Evolutionary conservation across 306 rosid genomes (phyloP).

Genomic region (Quercus robur): DNA sequence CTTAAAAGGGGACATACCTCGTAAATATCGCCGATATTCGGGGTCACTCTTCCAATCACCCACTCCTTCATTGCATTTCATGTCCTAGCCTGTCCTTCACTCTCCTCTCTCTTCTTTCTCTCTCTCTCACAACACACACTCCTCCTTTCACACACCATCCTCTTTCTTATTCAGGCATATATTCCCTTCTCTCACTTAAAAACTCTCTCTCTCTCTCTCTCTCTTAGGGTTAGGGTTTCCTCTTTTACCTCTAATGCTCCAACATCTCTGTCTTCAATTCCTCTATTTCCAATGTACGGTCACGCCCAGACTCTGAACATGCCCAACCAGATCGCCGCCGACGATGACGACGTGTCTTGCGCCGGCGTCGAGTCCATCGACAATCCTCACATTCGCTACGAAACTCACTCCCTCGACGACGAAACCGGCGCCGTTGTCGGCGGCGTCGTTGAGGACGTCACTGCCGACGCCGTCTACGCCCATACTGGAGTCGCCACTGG

Average conservation of each 20-base stretch:
- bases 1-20: slow-evolving; percentile 3
- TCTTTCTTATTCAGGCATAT: not conserved
- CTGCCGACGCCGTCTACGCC: slow-evolving; percentile 44
- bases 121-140: not conserved
- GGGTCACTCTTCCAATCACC: slow-evolving; percentile 3
- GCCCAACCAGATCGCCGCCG: slow-evolving; percentile 53
- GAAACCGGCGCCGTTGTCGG: slow-evolving; percentile 26
- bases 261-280: slow-evolving; percentile 28
- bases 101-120: not conserved
- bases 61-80: not conserved
- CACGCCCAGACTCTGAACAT: slow-evolving; percentile 50
- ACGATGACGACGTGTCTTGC: slow-evolving; percentile 38
- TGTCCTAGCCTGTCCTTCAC: slow-evolving; percentile 6
- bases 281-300: slow-evolving; percentile 54
- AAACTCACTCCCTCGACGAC: slow-evolving; percentile 57
- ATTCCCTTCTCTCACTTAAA: not conserved
- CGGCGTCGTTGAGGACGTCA: slow-evolving; percentile 46
- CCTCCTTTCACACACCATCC: not conserved
- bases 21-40: slow-evolving; percentile 17
- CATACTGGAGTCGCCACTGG: slow-evolving; percentile 27
- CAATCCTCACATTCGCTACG: slow-evolving; percentile 54
- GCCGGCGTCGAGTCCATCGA: slow-evolving; percentile 40
- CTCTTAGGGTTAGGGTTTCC: slow-evolving; percentile 31
- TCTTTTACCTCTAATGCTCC: slow-evolving; percentile 36
- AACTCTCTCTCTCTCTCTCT: not conserved